These are phyloP conservation scores for Beauveria asiatica DNA, from an alignment of 2,329 filamentous ascomycete species.

Conservation along the genomic window DNA sequence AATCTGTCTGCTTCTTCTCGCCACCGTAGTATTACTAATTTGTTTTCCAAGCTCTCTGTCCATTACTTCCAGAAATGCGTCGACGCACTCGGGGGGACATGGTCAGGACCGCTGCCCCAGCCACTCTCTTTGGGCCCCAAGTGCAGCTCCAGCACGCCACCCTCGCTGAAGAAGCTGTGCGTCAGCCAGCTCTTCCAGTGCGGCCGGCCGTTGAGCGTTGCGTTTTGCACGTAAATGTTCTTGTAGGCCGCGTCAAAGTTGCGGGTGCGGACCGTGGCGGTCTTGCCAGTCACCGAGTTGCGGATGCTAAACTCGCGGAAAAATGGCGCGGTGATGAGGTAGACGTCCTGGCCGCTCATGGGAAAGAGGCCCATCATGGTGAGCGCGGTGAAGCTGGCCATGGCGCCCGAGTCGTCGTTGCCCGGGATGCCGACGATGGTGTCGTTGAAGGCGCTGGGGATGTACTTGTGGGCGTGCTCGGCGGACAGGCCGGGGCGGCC, in stretches of 20 bases:
- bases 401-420: slow-evolving; percentile 45
- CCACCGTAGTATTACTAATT: too few species aligned
- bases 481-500: slow-evolving; percentile 51
- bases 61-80: slow-evolving; percentile 17
- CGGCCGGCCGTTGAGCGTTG: slow-evolving; percentile 42
- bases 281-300: slow-evolving; percentile 18
- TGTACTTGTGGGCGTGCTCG: slow-evolving; percentile 53
- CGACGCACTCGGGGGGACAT: slow-evolving; percentile 18
- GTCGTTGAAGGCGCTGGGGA: slow-evolving; percentile 60
- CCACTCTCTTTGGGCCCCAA: slow-evolving; percentile 9
- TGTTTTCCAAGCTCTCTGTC: too few species aligned
- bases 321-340: slow-evolving; percentile 43
- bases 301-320: slow-evolving; percentile 36
- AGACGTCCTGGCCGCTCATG: slow-evolving; percentile 45
- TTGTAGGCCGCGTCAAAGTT: slow-evolving; percentile 35
- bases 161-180: slow-evolving; percentile 51
- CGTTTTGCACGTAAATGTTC: slow-evolving; percentile 51
- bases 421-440: slow-evolving; percentile 49
- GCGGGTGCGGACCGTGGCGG: slow-evolving; percentile 22
- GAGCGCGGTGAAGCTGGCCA: slow-evolving; percentile 43
- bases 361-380: slow-evolving; percentile 46
- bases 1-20: too few species aligned
- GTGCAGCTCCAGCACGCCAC: slow-evolving; percentile 42
- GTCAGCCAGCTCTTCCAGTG: slow-evolving; percentile 52
- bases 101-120: slow-evolving; percentile 10